Evolutionary conservation across 352 stramenopile genomes (phyloP).

Genomic region (Pythium angustatum): DNA sequence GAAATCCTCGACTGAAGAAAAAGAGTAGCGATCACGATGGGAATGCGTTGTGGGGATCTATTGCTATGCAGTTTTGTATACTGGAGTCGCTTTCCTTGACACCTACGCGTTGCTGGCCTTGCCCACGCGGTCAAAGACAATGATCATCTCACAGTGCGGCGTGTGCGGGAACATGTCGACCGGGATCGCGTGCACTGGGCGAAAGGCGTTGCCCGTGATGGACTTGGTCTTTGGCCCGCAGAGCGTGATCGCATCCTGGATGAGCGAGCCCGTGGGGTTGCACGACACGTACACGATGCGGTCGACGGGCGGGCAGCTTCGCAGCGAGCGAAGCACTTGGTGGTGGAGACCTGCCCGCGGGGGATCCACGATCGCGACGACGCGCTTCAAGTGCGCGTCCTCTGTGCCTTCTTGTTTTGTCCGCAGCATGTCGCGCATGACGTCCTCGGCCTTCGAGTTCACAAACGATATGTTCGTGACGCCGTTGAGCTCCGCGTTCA

Average conservation of each 20-base stretch:
- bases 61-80: constrained; percentile 4
- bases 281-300: constrained; percentile 98
- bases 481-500: constrained; percentile 85
- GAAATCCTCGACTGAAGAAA: constrained; percentile 37
- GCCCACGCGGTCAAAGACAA: constrained; percentile 93
- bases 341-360: constrained; percentile 95
- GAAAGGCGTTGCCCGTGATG: constrained; percentile 90
- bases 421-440: constrained; percentile 82
- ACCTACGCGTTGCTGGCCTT: constrained; percentile 25
- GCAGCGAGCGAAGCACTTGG: constrained; percentile 87
- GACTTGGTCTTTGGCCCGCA: constrained; percentile 94
- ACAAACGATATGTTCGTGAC: constrained; percentile 90
- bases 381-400: constrained; percentile 59
- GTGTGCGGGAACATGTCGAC: constrained; percentile 99
- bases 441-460: constrained; percentile 91
- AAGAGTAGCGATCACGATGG: neutral
- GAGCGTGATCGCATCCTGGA: constrained; percentile 87
- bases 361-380: constrained; percentile 97
- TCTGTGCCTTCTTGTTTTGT: constrained; percentile 56
- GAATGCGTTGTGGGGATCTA: constrained; percentile 5
- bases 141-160: constrained; percentile 98
- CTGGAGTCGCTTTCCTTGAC: neutral
- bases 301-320: constrained; percentile 78
- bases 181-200: constrained; percentile 89
- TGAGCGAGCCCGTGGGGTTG: constrained; percentile 96